Base-by-base conservation (phyloP, 352 stramenopile species). In the Phytophthora pini region DNA sequence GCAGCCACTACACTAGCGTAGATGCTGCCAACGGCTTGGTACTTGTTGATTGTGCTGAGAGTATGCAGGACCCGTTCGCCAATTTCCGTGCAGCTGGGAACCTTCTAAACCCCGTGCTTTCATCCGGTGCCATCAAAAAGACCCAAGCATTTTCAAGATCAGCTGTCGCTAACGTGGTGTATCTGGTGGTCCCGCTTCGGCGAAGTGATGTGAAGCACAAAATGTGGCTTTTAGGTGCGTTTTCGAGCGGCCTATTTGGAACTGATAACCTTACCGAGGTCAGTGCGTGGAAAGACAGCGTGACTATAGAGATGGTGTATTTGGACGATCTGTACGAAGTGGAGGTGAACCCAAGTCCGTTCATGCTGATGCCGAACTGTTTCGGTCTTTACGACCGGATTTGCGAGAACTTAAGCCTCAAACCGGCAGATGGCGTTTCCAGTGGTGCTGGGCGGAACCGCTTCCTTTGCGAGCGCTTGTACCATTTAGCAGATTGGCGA, bases 261-360 rank as follows among this genome's bases (percentile, higher is more conserved):
- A 63, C 63, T 32, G 53, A 79, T 22, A 55, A 47, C 3, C 60
- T 77, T 3, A 34, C 49, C 5, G 52, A 70, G 13, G 45, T 70
- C 43, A 60, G 56, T 11, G 15, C 43, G 5, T 92, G 81, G 83
- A 74, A 64, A 22, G 53, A 68, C n/a, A 89, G 80, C 15, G 72
- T 93, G 15, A 88, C 80, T 12, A 61, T 93, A 22, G 85, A 92
- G 58, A 61, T 92, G 47, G 61, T 93, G 31, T 93, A 78, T 31
- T 56, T 93, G 41, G 85, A 93, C 44, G 83, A 93, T 43, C 40
- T 93, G 49, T 88, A 87, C 52, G 80, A 88, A 57, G 77, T 86
- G 2, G 70, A 76, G 34, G 64, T 93, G 36, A 85, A 90, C 36
- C 71, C 81, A 17, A 88, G 75, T 26, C 85, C 85, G 12, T 79